Evolutionary conservation across 2,329 filamentous ascomycete genomes (phyloP), one percentile per base, ranked within the genome.

Genomic region (Alternaria gansuensis): DNA sequence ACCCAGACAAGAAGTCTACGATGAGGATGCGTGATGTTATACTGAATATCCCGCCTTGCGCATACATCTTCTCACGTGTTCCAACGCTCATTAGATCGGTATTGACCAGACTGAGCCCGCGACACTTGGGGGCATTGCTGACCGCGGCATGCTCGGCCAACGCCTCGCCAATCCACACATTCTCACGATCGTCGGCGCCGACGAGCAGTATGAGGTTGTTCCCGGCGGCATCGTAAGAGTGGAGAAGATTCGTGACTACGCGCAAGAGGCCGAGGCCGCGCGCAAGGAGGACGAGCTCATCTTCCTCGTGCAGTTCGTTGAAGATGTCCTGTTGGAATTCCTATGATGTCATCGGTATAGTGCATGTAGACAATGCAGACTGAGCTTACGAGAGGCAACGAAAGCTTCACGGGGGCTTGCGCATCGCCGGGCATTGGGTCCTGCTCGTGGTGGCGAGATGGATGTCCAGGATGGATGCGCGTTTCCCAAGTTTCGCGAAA

Each of bases 271-370:
- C 95, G 46, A 99, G 88, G 68, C 95, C 95, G 52, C 92, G 91
- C 40, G 94, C 95, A 54, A 98, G 86, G 54, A 99, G 85, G 70
- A 98, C 90, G 65, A 99, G 88, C 79, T 96, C 90, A 90, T 99
- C 95, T 81, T 97, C 91, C 61, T 88, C 83, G 64, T 92, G 90
- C 67, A 78, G 69, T 66, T 78, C 74, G 52, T 75, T 92, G 82
- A 98, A 98, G 71, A 98, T 87, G 73, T 92, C 90, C 82, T 98
- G 93, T 82, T 99, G 95, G 78, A 96, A 99, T 83, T 93, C 84
- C 82, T 86, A 67, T 71, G 68, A 62, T 70, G 60, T 71, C 67
- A 71, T 76, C 31, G 71, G 66, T 56, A 58, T 51, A 43, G 21
- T 14, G n/a, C 46, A 4, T 39, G 57, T 7, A 49, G 40, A 17